A percentile compares a stretch with the other conserved stretches of the same genome.
These are phyloP conservation scores for Malus sylvestris DNA, from an alignment of 306 rosid genomes.

Conservation along the genomic window DNA sequence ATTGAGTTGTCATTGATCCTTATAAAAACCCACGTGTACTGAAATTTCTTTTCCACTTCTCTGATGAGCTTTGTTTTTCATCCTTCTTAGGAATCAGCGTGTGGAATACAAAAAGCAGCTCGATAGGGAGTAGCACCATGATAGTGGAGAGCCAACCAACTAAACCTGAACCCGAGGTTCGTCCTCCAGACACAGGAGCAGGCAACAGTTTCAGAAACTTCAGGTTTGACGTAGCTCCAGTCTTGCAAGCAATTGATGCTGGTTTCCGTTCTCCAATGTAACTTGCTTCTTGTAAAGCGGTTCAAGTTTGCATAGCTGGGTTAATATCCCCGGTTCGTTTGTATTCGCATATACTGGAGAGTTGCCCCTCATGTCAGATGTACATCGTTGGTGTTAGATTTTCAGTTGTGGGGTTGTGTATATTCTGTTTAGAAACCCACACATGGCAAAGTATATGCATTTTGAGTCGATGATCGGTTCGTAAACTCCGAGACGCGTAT, in stretches of 20 bases:
- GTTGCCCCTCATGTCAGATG: conserved; percentile 7
- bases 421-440: conserved; percentile 45
- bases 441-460: conserved; percentile 16
- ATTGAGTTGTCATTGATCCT: neutral
- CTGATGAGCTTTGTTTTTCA: conserved; percentile 18
- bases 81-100: conserved; percentile 52
- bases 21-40: neutral
- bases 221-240: conserved; percentile 52
- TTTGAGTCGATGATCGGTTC: neutral
- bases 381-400: conserved; percentile 26
- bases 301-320: conserved; percentile 17
- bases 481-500: neutral
- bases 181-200: conserved; percentile 34
- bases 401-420: conserved; percentile 40
- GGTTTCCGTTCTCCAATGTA: conserved; percentile 44
- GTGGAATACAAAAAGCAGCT: conserved; percentile 75
- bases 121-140: conserved; percentile 44
- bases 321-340: conserved; percentile 15
- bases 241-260: conserved; percentile 69
- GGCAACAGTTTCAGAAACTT: conserved; percentile 72
- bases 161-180: conserved; percentile 49
- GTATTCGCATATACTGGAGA: neutral
- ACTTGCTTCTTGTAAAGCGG: conserved; percentile 29
- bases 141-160: conserved; percentile 46
- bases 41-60: neutral